phyloP scores from a whole-genome alignment of 2,329 filamentous ascomycete species.

The Calonectria pseudoturangicola region DNA sequence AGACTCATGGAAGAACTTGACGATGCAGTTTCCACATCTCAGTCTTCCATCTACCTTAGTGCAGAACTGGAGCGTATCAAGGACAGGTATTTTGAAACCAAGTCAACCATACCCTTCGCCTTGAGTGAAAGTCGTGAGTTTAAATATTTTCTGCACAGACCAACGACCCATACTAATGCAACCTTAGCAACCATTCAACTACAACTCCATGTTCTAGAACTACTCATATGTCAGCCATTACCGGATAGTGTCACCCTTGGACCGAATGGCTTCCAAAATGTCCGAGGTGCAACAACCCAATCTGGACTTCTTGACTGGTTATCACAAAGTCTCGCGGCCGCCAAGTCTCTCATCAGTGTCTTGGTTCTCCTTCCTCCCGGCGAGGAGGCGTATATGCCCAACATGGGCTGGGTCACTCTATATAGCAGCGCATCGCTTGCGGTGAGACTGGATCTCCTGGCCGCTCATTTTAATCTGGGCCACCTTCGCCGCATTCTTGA shows the following conservation, averaged over 20 bases:
- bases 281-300: slow-evolving; percentile 42
- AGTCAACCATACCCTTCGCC: slow-evolving; percentile 52
- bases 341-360: slow-evolving; percentile 56
- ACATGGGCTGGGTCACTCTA: slow-evolving; percentile 58
- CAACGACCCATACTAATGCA: neutral
- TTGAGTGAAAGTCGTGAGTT: slow-evolving; percentile 58
- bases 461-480: slow-evolving; percentile 51
- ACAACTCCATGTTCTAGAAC: slow-evolving; percentile 55
- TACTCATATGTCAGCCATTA: slow-evolving; percentile 56
- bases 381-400: slow-evolving; percentile 55
- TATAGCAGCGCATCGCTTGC: slow-evolving; percentile 57
- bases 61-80: slow-evolving; percentile 48
- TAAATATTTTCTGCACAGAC: neutral
- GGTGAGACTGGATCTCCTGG: slow-evolving; percentile 57
- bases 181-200: slow-evolving; percentile 52
- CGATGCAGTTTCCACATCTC: slow-evolving; percentile 46
- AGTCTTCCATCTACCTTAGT: slow-evolving; percentile 33
- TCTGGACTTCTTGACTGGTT: slow-evolving; percentile 53
- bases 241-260: slow-evolving; percentile 54
- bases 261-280: slow-evolving; percentile 50
- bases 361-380: slow-evolving; percentile 54
- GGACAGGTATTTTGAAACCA: slow-evolving; percentile 48
- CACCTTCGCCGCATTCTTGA: slow-evolving; percentile 57
- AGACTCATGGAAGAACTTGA: slow-evolving; percentile 57
- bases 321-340: slow-evolving; percentile 57